Evolutionary conservation across 179 eudicot species (phyloP), one percentile per base, ranked within the genome.

Genomic region (Drosera spatulata): DNA sequence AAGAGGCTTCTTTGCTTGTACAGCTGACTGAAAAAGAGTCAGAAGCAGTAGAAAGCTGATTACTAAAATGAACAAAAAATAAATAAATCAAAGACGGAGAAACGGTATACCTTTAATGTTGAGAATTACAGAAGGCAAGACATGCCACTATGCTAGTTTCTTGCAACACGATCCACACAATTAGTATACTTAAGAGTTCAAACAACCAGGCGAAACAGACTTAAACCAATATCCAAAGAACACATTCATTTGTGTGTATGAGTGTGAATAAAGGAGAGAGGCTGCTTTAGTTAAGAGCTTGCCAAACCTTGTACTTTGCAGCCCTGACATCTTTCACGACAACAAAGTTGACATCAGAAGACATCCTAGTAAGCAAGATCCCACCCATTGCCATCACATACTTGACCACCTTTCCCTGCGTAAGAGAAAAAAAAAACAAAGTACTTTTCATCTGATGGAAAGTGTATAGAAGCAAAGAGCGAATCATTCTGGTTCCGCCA

Each of bases 301-400:
- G 51, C 39, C 49, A 33, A 69, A 93, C 99, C 99, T 86, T 83
- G 61, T 93, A 93, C 70, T 86, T 93, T 45, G 83, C 86, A 77
- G 97, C 91, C 74, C 75, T 66, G 61, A 93, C 99, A 78, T 71
- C 75, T 78, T 90, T 93, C 55, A 79, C 97, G 45, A 93, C 76
- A 39, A 93, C 84, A 83, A 93, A 93, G 74, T 73, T 93, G 73
- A 90, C 79, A 79, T 93, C 97, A 43, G 73, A 64, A 58, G 99
- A 86, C 59, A 85, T 49, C 71, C 68, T 89, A 56, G 78, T 50
- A 50, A 76, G 78, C 71, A 85, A 63, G 53, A 61, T 79, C 68
- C 99, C 99, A 61, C 94, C 89, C 99, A 93, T 93, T 49, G 88
- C 85, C 62, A 66, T 64, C 56, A 93, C 94, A 74, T 85, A 71